Evolutionary conservation across 108 stramenopile genomes (phyloP).

Genomic region (Discostella stelligeroides): DNA sequence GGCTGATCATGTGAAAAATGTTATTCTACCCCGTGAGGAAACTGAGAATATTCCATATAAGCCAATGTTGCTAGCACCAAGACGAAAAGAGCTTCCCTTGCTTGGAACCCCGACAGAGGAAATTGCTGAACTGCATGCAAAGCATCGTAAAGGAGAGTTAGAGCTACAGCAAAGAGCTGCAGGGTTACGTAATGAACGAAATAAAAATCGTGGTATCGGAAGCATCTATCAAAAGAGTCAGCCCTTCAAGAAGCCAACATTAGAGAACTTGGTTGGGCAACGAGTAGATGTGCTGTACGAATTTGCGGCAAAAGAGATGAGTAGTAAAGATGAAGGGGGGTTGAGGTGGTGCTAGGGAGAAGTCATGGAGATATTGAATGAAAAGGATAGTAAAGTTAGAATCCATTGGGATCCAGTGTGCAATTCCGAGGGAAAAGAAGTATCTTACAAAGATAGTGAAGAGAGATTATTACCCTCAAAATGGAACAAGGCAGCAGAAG

Average conservation of each 20-base stretch:
- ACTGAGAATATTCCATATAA: not conserved
- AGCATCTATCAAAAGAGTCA: not conserved
- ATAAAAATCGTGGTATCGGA: not conserved
- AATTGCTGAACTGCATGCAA: not conserved
- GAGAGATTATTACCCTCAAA: no score
- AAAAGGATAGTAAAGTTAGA: no score
- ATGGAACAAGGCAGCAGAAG: no score
- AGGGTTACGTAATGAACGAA: not conserved
- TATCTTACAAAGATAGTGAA: no score
- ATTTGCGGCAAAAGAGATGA: no score
- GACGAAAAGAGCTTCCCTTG: not conserved
- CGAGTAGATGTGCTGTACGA: conserved; percentile 10
- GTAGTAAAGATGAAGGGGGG: no score
- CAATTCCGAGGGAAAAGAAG: no score
- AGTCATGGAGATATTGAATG: no score
- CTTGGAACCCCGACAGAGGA: not conserved
- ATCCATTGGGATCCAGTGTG: no score
- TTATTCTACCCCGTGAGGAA: conserved; percentile 11
- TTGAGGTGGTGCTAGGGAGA: no score
- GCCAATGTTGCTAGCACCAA: no score
- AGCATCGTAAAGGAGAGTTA: not conserved
- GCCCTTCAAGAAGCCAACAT: not conserved
- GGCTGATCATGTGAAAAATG: conserved; percentile 17
- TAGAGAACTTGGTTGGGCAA: not conserved
- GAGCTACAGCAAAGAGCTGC: not conserved